Conservation (phyloP, 2,329 filamentous ascomycete species). For the Botrytis pseudocinerea region DNA sequence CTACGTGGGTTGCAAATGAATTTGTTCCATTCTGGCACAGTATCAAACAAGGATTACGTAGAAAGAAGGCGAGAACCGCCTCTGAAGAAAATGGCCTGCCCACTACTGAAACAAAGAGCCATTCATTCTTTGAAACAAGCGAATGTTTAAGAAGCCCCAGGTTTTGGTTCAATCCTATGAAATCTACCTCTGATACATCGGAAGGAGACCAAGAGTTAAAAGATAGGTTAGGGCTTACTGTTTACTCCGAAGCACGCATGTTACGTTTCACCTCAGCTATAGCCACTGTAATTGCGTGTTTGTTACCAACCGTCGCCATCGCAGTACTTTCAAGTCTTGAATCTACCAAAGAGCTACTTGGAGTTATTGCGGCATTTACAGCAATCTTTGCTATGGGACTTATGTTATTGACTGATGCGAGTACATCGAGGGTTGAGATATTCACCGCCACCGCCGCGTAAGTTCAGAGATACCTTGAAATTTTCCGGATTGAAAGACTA, state of each 20-base stretch:
- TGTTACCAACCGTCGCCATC: constrained; percentile 30
- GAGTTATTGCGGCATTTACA: constrained; percentile 29
- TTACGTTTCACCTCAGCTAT: constrained; percentile 27
- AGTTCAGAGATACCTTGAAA: constrained; percentile 14
- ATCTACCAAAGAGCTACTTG: constrained; percentile 20
- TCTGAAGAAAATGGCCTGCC: background rate
- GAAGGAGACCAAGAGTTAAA: background rate
- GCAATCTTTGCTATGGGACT: constrained; percentile 30
- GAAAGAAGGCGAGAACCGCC: background rate
- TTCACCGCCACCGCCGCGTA: constrained; percentile 36
- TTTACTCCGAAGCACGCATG: constrained; percentile 16
- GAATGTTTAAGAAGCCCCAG: background rate
- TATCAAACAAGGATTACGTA: background rate
- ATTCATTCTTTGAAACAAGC: background rate
- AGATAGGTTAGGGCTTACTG: background rate
- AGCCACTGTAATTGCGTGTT: constrained; percentile 30
- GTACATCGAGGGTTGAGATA: constrained; percentile 30
- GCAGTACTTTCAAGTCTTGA: constrained; percentile 28
- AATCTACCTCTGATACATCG: background rate
- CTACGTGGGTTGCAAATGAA: constrained; percentile 28
- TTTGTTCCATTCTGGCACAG: constrained; percentile 27
- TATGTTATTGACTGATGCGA: constrained; percentile 26
- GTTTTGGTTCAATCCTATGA: background rate
- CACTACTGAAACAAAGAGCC: background rate
- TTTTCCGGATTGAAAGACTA: background rate